A percentile compares a stretch with the other conserved stretches of the same genome.
Conservation (phyloP, 345 rosid species). For the Xanthoceras sorbifolium region DNA sequence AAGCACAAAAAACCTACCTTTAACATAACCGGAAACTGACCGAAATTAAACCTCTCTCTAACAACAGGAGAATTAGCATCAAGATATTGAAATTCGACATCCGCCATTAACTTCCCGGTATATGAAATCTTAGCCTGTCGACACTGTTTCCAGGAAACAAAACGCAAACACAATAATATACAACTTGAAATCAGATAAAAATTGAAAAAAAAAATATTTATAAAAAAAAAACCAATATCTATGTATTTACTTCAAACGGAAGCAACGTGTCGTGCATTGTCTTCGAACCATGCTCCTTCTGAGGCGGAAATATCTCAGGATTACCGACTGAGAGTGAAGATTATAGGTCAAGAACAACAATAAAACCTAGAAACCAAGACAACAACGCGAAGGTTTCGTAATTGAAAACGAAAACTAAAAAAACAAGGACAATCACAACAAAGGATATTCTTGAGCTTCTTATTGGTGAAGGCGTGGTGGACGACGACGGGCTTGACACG, state of each 20-base stretch:
- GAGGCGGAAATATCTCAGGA: constrained; percentile 59
- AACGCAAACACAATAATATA: constrained; percentile 3
- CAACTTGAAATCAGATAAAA: background rate
- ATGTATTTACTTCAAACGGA: constrained; percentile 82
- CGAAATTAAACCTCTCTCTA: constrained; percentile 68
- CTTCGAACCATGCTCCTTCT: constrained; percentile 51
- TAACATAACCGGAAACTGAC: constrained; percentile 85
- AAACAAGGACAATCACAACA: background rate
- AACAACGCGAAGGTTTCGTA: background rate
- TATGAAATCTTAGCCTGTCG: constrained; percentile 86
- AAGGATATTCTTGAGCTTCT: constrained; percentile 74
- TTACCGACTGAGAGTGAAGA: constrained; percentile 56
- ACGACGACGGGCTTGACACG: constrained; percentile 60
- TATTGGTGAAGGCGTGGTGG: constrained; percentile 43
- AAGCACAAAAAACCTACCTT: constrained; percentile 51
- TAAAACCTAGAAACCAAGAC: constrained; percentile 3
- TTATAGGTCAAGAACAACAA: constrained; percentile 50
- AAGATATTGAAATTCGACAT: constrained; percentile 57
- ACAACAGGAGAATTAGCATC: constrained; percentile 40
- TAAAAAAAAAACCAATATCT: background rate
- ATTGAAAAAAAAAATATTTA: background rate
- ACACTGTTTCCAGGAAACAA: constrained; percentile 52
- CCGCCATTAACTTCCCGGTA: constrained; percentile 62
- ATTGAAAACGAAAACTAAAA: background rate
- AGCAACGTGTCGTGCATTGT: constrained; percentile 41